Evolutionary conservation across 345 rosid species (phyloP), one percentile per base, ranked within the genome.

Genomic region (Hevea brasiliensis): DNA sequence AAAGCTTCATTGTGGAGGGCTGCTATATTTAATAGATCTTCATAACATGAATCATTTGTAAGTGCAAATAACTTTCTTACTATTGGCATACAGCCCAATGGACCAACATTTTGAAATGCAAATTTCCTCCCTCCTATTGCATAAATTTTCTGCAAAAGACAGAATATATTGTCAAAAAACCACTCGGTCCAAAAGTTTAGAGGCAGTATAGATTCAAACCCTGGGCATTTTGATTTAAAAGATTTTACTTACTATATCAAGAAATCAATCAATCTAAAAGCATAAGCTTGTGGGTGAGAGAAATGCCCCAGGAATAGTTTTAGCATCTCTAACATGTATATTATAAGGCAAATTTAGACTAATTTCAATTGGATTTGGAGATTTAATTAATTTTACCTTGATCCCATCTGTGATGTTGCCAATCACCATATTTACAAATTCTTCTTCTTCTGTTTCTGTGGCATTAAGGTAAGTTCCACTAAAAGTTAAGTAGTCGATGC

Each of bases 31-130:
- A 23, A 20, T 8, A 45, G 1, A 27, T n/a, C 55, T 45, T 27
- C 10, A 4, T 10, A 17, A 10, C 77, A 74, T 12, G 4, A 10
- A 5, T 21, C 54, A 5, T 35, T 18, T 2, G 4, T 13, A 0
- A 41, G 44, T 9, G 8, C 27, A 27, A 56, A 11, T 2, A 1
- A 12, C 2, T n/a, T 6, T 55, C 54, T 70, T 0, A 12, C 10
- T 12, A 7, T 3, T 13, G 74, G 74, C 35, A 45, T 3, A 21
- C 79, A 76, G 32, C 60, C 79, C 57, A 56, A 1, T 1, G 79
- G 74, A 5, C 50, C 79, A 2, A 70, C 44, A 62, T 76, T 70
- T 54, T 76, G 66, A 29, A 76, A 76, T n/a, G 59, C 70, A 70
- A 70, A 70, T 15, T 61, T 76, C 9, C 70, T 70, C 23, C 74